Evolutionary conservation across 2,329 filamentous ascomycete species (phyloP).

Genomic region (Fusarium liriodendri): DNA sequence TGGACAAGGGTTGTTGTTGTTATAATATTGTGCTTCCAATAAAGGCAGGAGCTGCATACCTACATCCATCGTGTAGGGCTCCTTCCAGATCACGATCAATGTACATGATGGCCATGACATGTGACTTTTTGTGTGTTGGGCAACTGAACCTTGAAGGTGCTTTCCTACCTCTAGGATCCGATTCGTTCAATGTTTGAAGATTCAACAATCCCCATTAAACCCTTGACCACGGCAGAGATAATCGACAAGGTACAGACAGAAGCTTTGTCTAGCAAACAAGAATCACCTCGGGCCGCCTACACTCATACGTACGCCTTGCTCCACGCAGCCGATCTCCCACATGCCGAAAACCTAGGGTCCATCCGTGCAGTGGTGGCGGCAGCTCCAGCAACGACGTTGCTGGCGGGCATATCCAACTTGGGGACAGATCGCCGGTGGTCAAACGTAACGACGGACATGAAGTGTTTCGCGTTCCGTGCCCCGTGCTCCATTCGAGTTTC

Average conservation of each 20-base stretch:
- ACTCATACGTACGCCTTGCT: not conserved
- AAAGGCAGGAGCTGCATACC: slow-evolving; percentile 3
- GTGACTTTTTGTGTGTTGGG: slow-evolving; percentile 1
- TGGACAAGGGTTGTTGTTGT: not conserved
- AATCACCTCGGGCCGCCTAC: not conserved
- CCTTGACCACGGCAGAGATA: not conserved
- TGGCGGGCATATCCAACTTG: slow-evolving; percentile 5
- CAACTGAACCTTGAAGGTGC: not conserved
- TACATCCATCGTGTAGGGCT: not conserved
- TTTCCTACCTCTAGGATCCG: not conserved
- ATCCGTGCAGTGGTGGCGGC: slow-evolving; percentile 15
- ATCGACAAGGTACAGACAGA: not conserved
- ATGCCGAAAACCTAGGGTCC: slow-evolving; percentile 26
- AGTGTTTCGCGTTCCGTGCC: slow-evolving; percentile 29
- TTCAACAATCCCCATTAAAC: not conserved
- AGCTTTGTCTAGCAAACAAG: not conserved
- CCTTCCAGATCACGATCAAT: not conserved
- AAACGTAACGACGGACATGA: slow-evolving; percentile 26
- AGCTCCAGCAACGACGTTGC: slow-evolving; percentile 11
- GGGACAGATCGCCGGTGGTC: slow-evolving; percentile 30
- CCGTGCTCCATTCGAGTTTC: slow-evolving; percentile 31
- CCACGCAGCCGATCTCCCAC: not conserved
- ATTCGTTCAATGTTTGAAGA: not conserved
- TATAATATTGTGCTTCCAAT: not conserved
- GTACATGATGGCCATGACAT: slow-evolving; percentile 1